Percentiles rank a stretch among this genome's conserved stretches.
Evolutionary conservation across 805 yeast species (phyloP).

Genomic region (Saccharomycopsis olivae): DNA sequence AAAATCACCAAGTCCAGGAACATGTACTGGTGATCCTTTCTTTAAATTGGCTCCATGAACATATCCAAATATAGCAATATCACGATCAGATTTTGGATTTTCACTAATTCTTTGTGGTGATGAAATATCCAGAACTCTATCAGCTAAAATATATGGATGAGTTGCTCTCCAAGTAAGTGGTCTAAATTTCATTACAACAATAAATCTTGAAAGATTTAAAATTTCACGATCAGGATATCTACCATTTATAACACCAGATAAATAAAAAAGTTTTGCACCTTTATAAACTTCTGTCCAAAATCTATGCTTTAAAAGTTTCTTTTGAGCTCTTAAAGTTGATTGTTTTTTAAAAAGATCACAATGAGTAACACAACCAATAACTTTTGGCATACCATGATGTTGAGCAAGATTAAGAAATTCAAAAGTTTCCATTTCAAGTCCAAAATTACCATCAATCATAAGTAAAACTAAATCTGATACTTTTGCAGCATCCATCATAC

Average conservation of each 20-base stretch:
- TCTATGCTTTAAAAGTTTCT: constrained; percentile 83
- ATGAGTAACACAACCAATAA: constrained; percentile 91
- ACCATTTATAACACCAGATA: constrained; percentile 93
- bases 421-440: constrained; percentile 99
- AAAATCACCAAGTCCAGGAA: constrained; percentile 93
- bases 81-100: constrained; percentile 78
- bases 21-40: constrained; percentile 66
- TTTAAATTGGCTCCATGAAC: constrained; percentile 84
- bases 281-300: constrained; percentile 99
- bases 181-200: constrained; percentile 94
- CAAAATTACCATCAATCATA: constrained; percentile 93
- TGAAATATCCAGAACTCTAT: constrained; percentile 86
- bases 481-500: constrained; percentile 95
- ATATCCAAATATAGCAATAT: constrained; percentile 87
- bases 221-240: constrained; percentile 97
- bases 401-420: constrained; percentile 93
- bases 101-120: constrained; percentile 68
- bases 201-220: constrained; percentile 80
- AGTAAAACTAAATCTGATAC: constrained; percentile 86
- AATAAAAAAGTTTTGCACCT: constrained; percentile 91
- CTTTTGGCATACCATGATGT: constrained; percentile 98
- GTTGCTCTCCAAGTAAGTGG: constrained; percentile 99
- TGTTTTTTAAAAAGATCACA: constrained; percentile 87
- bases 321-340: constrained; percentile 80
- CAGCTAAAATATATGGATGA: constrained; percentile 89